Evolutionary conservation across 768 basidiomycete species (phyloP), one percentile per base, ranked within the genome.

Genomic region (Lentinula detonsa): DNA sequence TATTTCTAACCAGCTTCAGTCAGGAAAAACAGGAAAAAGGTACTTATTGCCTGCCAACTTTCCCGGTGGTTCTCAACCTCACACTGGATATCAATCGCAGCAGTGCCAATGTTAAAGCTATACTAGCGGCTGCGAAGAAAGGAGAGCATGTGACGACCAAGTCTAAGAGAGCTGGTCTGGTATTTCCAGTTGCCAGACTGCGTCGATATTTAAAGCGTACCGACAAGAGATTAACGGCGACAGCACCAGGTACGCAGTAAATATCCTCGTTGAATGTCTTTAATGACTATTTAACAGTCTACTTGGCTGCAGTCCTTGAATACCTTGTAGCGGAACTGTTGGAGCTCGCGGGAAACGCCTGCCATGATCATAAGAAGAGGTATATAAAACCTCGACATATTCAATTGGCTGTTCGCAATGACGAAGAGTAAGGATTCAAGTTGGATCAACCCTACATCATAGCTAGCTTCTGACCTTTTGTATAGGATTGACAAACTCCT

Each of bases 241-340:
- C 43, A 2, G 46, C 57, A 10, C 57, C 57, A 34, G 46, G 57
- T 59, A 37, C 11, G 51, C 15, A 28, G 28, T 5, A 18, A 9
- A 5, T 13, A 57, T 48, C 3, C 9, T 59, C 28, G 4, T 59
- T 31, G 15, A 10, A 37, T 10, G 4, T 9, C 13, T 23, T 28
- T 23, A 13, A 16, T 23, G 4, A 39, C 16, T 56, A 5, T 16
- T 5, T 33, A 1, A 18, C 60, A 87, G 92, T 92, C 54, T 93
- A 91, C 74, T 83, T 92, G 61, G 86, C 91, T 61, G 90, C 90
- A 56, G 91, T 93, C 59, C 81, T 94, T 31, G 93, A 94, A 73
- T 94, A 95, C 72, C 82, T 95, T 40, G 83, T 86, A 5, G 93
- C 92, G 33, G 93, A 95, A 73, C 86, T 95, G 68, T 82, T 93